Evolutionary conservation across 495 filamentous ascomycete species (phyloP), one percentile per base, ranked within the genome.

Genomic region (Lasiosphaeriaceae sp.): DNA sequence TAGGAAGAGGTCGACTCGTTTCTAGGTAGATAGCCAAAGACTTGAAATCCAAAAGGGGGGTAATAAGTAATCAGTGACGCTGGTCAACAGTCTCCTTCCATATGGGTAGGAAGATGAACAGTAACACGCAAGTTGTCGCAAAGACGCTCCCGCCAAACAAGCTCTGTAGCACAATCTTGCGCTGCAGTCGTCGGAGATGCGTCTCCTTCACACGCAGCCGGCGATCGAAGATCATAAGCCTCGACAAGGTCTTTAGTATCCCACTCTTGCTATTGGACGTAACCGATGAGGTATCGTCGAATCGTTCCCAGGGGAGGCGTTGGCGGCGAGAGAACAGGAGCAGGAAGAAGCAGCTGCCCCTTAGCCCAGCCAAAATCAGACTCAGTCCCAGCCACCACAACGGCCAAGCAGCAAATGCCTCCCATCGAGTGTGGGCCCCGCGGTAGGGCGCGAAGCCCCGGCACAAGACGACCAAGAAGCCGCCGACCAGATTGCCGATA

Each of bases 221-320:
- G 41, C 69, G 63, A 44, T 76, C 73, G 62, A 74, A 76, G 52
- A 76, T 73, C 73, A 76, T 76, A 43, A 76, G 17, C 50, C 66
- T 62, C n/a, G 55, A 64, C 2, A 72, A n/a, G 24, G 55, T 9
- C 54, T 61, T 52, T 11, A 67, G 35, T 3, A 75, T 11, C 43
- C 54, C 26, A 19, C 44, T 31, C 19, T 51, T 14, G 39, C 9
- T 22, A 3, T 54, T 56, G 21, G 54, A 55, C 20, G 34, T 31
- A 49, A 57, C 35, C 14, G 52, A 20, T 22, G 50, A 60, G 19
- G 39, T 50, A 23, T 74, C 73, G 39, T 73, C 72, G 56, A 73
- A 71, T 43, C 65, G 53, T 57, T 76, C 73, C 73, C 73, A 76
- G 19, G 73, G 73, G 49, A 76, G 59, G 47, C 57, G 55, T 59